These are phyloP conservation scores for Tuber brumale DNA, from an alignment of 495 filamentous ascomycete species.

Conservation along the genomic window DNA sequence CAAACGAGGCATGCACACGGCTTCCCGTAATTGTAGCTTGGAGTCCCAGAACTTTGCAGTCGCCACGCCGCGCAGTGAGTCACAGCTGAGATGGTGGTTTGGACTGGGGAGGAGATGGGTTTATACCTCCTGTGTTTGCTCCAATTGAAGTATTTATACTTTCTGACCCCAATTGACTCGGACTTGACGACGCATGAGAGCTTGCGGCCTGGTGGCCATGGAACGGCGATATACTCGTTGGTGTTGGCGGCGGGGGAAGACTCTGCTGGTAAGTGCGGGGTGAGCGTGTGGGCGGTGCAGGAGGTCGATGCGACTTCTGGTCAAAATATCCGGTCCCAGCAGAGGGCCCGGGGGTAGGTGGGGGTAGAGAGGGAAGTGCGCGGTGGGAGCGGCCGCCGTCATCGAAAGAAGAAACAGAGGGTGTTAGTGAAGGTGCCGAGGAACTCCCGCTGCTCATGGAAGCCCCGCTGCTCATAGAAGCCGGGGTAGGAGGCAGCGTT, in stretches of 20 bases:
- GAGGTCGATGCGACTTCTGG: conserved; percentile 35
- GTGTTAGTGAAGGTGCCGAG: conserved; percentile 28
- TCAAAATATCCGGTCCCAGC: conserved; percentile 39
- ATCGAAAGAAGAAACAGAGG: conserved; percentile 27
- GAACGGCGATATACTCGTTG: conserved; percentile 29
- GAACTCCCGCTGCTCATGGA: conserved; percentile 36
- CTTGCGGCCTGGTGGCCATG: conserved; percentile 23
- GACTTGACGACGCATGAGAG: conserved; percentile 24
- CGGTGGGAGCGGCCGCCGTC: conserved; percentile 35
- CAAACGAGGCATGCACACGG: conserved; percentile 12
- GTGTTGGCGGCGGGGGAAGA: conserved; percentile 30
- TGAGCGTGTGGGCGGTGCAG: conserved; percentile 29
- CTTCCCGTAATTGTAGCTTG: conserved; percentile 12
- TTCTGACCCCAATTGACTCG: conserved; percentile 24
- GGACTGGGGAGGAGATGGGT: conserved; percentile 16
- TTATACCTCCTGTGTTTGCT: conserved; percentile 16
- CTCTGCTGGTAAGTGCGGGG: conserved; percentile 30
- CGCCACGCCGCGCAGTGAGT: conserved; percentile 14
- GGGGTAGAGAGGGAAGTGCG: conserved; percentile 33
- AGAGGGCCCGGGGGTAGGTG: conserved; percentile 25
- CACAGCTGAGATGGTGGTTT: conserved; percentile 25
- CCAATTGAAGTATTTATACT: conserved; percentile 11
- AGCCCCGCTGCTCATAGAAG: conserved; percentile 33
- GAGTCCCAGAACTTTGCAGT: conserved; percentile 18
- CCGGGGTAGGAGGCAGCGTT: conserved; percentile 21